Evolutionary conservation across 2,329 filamentous ascomycete genomes (phyloP).

Genomic region (Pseudopithomyces chartarum): DNA sequence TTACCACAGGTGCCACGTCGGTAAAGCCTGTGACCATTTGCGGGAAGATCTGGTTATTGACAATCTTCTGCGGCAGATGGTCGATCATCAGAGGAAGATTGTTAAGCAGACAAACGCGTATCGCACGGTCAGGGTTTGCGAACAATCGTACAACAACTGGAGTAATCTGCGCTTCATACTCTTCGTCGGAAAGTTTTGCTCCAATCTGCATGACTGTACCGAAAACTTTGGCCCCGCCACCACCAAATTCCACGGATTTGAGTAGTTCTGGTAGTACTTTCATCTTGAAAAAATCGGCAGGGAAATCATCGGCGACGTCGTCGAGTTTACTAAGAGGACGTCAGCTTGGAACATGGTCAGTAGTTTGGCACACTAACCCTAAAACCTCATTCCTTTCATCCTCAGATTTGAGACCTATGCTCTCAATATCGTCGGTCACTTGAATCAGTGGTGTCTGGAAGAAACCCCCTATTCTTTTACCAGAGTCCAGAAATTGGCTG

Average conservation of each 20-base stretch:
- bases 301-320: conserved; percentile 87
- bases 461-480: conserved; percentile 79
- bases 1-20: conserved; percentile 85
- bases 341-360: conserved; percentile 15
- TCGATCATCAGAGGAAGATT: conserved; percentile 91
- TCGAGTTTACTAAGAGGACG: conserved; percentile 68
- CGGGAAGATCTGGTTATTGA: conserved; percentile 97
- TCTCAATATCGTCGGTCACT: conserved; percentile 90
- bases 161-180: conserved; percentile 82
- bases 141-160: conserved; percentile 89
- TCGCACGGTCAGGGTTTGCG: conserved; percentile 85
- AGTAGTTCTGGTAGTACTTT: conserved; percentile 93
- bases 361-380: conserved; percentile 51
- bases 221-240: conserved; percentile 90
- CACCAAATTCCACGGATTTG: conserved; percentile 99
- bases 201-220: conserved; percentile 88
- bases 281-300: conserved; percentile 97
- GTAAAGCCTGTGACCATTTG: conserved; percentile 96
- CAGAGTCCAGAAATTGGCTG: conserved; percentile 87
- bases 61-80: conserved; percentile 80
- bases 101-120: conserved; percentile 88
- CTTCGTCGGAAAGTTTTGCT: conserved; percentile 82
- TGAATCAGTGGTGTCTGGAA: conserved; percentile 94
- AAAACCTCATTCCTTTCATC: conserved; percentile 84
- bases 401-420: conserved; percentile 84